Evolutionary conservation across 306 rosid species (phyloP), one percentile per base, ranked within the genome.

Genomic region (Glycine soja): DNA sequence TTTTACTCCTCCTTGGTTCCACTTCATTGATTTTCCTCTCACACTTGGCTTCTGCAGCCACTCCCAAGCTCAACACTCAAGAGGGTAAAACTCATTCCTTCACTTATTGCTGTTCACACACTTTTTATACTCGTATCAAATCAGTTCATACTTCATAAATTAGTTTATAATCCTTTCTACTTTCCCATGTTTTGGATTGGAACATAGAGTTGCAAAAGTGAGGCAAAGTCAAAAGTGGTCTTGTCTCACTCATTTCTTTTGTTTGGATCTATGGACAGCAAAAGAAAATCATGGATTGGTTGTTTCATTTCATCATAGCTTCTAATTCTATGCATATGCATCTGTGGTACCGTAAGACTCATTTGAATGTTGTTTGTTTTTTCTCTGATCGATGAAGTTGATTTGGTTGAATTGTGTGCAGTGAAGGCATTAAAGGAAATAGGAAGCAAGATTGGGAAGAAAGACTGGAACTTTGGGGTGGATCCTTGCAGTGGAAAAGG

Each of bases 401-500:
- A 32, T 80, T 80, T 51, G 66, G 7, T 73, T 67, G 69, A 12
- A 64, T 64, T 73, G 61, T 40, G 4, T 85, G 65, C 89, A 95
- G 98, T 91, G 90, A 88, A 80, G 47, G 92, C 86, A 70, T 70
- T 95, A 91, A 87, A 61, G 19, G 94, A 83, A 82, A 92, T 95
- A 77, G 97, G 89, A 75, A 90, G 72, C 85, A 90, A 90, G 52
- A 14, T 95, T 70, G 97, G 98, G 78, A 92, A 91, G 89, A 94
- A 79, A 61, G 95, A 92, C 13, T 95, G 98, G 98, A 86, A 95
- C 68, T 95, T 95, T 82, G 85, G 84, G 50, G 77, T 86, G 52
- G 95, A 92, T 56, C 97, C 97, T 6, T 95, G 98, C 81, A 84
- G 89, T 70, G 90, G 87, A 57, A 88, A 87, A 85, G 97, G 91